Base-by-base conservation (phyloP, 1,284 basidiomycete genomes). In the Moesziomyces sp. region DNA sequence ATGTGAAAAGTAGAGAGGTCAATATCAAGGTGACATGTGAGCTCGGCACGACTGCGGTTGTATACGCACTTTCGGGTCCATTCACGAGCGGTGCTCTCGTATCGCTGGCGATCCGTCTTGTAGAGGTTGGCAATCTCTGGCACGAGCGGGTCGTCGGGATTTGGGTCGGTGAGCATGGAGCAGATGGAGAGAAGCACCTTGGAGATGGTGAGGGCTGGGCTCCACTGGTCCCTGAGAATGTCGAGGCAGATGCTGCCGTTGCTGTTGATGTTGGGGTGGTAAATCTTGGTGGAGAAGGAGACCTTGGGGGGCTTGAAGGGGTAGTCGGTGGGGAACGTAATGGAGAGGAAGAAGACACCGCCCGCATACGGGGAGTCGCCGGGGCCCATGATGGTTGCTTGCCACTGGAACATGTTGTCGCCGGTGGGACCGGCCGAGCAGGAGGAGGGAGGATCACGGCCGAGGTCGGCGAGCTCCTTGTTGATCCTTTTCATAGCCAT, bases 181-280 rank as follows among this genome's bases (percentile, higher is more conserved):
- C 80, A 82, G 66, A 84, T 83, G 34, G 81, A 83, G 49, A 83
- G 75, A 49, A 83, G 59, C 19, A 83, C 77, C 89, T 99, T 98
- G 83, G 94, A 97, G 83, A 99, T 97, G 64, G 97, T 98, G 87
- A 99, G 88, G 49, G 97, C 97, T 52, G 97, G 97, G 70, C 76
- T 77, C 81, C 79, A 84, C 58, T 84, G 94, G 86, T 97, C 94
- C 87, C 93, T 90, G 85, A 97, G 87, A 84, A 97, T 97, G 86
- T 97, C 97, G 80, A 99, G 88, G 86, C 97, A 99, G 86, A 99
- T 99, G 78, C 93, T 95, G 51, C 97, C 97, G 82, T 97, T 95
- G 76, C 92, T 91, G 85, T 97, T 97, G 92, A 97, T 95, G 88
- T 96, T 96, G 51, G 93, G 93, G 86, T 96, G 94, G 85, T 94